phyloP scores from a whole-genome alignment of 1,139 yeast genomes.

The Kazachstania sp. region DNA sequence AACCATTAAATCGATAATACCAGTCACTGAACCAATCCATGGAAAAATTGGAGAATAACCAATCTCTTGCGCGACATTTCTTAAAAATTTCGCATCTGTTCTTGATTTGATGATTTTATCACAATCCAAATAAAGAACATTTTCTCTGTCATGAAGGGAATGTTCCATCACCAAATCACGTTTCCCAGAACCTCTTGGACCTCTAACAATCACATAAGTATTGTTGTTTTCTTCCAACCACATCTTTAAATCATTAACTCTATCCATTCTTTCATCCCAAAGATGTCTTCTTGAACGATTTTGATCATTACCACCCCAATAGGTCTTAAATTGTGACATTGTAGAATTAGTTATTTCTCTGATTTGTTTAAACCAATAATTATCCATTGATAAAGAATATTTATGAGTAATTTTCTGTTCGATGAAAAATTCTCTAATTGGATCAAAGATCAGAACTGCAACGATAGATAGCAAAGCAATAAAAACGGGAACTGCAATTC shows the following conservation, averaged over 20 bases:
- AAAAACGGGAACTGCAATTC: conserved; percentile 55
- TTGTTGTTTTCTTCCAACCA: conserved; percentile 73
- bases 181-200: conserved; percentile 94
- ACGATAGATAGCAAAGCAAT: conserved; percentile 60
- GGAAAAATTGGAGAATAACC: conserved; percentile 94
- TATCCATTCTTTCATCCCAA: conserved; percentile 66
- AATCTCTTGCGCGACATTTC: conserved; percentile 60
- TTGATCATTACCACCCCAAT: conserved; percentile 33
- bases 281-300: conserved; percentile 37
- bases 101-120: conserved; percentile 64
- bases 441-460: conserved; percentile 85
- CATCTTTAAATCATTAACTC: conserved; percentile 57
- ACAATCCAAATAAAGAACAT: conserved; percentile 70
- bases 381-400: conserved; percentile 34
- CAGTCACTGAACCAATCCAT: conserved; percentile 77
- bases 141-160: conserved; percentile 48
- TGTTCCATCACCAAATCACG: conserved; percentile 68
- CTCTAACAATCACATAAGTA: conserved; percentile 80
- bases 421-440: conserved; percentile 76
- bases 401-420: conserved; percentile 60
- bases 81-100: conserved; percentile 61
- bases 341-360: conserved; percentile 34
- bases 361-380: conserved; percentile 30
- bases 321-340: conserved; percentile 33
- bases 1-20: conserved; percentile 73